These are phyloP conservation scores for Phytopythium aichiense DNA, from an alignment of 352 stramenopile genomes.

Conservation along the genomic window DNA sequence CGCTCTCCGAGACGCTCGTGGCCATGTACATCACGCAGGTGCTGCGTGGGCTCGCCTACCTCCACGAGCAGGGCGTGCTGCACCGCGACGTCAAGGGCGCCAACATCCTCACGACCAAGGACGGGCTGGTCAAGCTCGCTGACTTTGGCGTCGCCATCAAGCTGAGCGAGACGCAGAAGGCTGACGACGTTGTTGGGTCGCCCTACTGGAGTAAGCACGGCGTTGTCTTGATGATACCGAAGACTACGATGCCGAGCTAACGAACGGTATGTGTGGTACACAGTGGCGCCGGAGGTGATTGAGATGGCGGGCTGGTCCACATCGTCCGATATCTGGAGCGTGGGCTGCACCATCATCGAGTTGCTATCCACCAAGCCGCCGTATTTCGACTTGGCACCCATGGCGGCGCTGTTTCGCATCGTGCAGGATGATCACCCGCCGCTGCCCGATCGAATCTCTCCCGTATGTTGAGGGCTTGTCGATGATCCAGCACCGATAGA, in stretches of 20 bases:
- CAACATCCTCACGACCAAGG: conserved; percentile 93
- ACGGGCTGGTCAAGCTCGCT: conserved; percentile 89
- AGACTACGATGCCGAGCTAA: not conserved
- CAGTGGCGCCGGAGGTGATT: conserved; percentile 95
- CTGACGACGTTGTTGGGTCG: conserved; percentile 89
- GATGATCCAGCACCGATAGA: not conserved
- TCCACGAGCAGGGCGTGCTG: conserved; percentile 90
- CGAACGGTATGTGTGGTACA: not conserved
- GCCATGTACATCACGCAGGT: conserved; percentile 93
- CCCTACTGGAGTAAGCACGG: conserved; percentile 90
- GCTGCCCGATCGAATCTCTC: conserved; percentile 85
- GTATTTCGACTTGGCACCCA: conserved; percentile 91
- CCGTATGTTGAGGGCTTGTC: conserved; percentile 23
- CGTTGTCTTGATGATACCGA: not conserved
- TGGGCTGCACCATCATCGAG: conserved; percentile 95
- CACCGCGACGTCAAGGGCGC: conserved; percentile 93
- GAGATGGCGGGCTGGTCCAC: conserved; percentile 92
- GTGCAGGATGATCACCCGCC: conserved; percentile 92
- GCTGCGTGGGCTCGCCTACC: conserved; percentile 83
- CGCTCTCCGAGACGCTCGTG: conserved; percentile 88
- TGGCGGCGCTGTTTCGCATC: conserved; percentile 91
- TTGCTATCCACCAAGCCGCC: conserved; percentile 91
- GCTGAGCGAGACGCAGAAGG: conserved; percentile 84
- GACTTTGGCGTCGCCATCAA: conserved; percentile 93
- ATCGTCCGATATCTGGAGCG: conserved; percentile 93